Conservation (phyloP, 352 stramenopile species). For the Globisporangium cystogenes region DNA sequence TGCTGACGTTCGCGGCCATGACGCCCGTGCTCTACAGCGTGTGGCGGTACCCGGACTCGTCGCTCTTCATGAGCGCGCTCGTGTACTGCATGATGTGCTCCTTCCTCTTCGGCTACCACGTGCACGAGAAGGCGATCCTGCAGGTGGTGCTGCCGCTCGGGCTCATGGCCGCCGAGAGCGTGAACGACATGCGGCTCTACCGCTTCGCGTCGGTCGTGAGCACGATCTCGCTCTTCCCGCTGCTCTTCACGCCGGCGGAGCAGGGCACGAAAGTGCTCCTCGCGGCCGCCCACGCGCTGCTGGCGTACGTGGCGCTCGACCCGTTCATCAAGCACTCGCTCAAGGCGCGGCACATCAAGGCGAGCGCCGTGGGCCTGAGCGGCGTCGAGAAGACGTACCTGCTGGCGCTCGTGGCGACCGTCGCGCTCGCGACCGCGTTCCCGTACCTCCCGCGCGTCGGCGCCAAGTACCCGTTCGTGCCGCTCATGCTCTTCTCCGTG, state of each 20-base stretch:
- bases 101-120: conserved; percentile 98
- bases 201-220: conserved; percentile 61
- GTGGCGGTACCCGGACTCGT: conserved; percentile 74
- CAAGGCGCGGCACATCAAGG: conserved; percentile 63
- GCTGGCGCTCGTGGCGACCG: conserved; percentile 24
- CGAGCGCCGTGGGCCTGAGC: conserved; percentile 49
- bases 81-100: conserved; percentile 91
- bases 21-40: conserved; percentile 65
- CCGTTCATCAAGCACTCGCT: conserved; percentile 66
- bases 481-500: conserved; percentile 77
- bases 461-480: conserved; percentile 58
- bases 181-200: conserved; percentile 81
- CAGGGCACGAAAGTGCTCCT: conserved; percentile 74
- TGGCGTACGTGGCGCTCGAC: conserved; percentile 59
- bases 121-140: conserved; percentile 99
- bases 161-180: conserved; percentile 68
- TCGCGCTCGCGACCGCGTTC: conserved; percentile 37
- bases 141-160: conserved; percentile 72
- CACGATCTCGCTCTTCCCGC: conserved; percentile 77
- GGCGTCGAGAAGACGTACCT: conserved; percentile 55
- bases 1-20: conserved; percentile 80
- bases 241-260: conserved; percentile 81
- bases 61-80: conserved; percentile 72
- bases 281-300: conserved; percentile 44
- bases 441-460: conserved; percentile 46